Conservation (phyloP, 2,329 filamentous ascomycete genomes). For the Aspergillus ibericus region DNA sequence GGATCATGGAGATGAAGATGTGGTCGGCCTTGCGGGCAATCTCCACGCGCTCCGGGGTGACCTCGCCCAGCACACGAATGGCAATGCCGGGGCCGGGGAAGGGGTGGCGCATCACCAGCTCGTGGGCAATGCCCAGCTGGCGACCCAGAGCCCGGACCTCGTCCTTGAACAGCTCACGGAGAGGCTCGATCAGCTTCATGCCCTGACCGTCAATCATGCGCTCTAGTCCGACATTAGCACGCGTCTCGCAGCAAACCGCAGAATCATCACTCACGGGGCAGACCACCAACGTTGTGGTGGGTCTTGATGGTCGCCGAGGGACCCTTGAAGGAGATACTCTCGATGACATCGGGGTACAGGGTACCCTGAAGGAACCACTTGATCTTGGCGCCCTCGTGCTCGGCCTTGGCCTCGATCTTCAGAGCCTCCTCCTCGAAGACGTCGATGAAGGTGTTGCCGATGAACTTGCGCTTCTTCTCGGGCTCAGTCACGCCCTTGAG, state of each 20-base stretch:
- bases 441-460: constrained; percentile 77
- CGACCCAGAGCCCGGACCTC: constrained; percentile 72
- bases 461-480: constrained; percentile 88
- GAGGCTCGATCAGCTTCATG: constrained; percentile 65
- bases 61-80: constrained; percentile 79
- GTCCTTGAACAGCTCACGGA: constrained; percentile 80
- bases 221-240: constrained; percentile 22
- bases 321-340: constrained; percentile 71
- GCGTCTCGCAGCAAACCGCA: no score
- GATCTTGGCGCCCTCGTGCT: constrained; percentile 69
- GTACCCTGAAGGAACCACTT: constrained; percentile 88
- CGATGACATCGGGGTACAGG: constrained; percentile 71
- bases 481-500: constrained; percentile 77
- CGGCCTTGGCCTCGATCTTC: constrained; percentile 70
- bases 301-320: constrained; percentile 72
- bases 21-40: constrained; percentile 60
- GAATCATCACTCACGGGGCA: constrained; percentile 2
- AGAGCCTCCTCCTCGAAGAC: constrained; percentile 79
- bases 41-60: constrained; percentile 74
- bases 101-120: constrained; percentile 73
- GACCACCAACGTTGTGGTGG: constrained; percentile 53
- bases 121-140: constrained; percentile 67
- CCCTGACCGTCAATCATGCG: constrained; percentile 53
- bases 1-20: constrained; percentile 50
- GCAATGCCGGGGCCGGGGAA: constrained; percentile 72